A percentile compares a stretch with the other conserved stretches of the same genome.
phyloP scores from a whole-genome alignment of 129 eudicot species.

The Sambucus nigra region DNA sequence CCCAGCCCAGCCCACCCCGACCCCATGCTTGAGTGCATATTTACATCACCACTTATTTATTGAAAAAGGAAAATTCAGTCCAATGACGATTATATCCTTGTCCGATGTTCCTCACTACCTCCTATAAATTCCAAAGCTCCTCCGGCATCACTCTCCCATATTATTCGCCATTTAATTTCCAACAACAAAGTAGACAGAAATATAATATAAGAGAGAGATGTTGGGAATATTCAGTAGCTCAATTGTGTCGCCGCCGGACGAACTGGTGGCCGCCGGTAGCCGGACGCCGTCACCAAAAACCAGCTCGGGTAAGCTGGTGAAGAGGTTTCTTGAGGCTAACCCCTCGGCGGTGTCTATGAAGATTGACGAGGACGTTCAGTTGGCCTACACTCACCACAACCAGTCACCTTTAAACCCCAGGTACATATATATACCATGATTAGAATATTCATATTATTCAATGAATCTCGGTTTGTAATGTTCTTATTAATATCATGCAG shows the following conservation, averaged over 20 bases:
- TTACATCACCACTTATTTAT: neutral
- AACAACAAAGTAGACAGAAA: neutral
- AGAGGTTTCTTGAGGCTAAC: constrained; percentile 46
- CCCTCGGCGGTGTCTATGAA: constrained; percentile 63
- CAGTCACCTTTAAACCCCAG: constrained; percentile 73
- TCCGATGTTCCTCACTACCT: neutral
- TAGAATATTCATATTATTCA: neutral
- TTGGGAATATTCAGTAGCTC: constrained; percentile 78
- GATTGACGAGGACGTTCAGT: constrained; percentile 68
- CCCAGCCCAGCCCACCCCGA: neutral
- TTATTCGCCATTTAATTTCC: constrained; percentile 14
- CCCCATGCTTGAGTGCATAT: constrained; percentile 1
- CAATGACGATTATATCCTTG: constrained; percentile 40
- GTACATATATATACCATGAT: constrained; percentile 21
- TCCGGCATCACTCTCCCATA: constrained; percentile 32
- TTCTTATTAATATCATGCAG: neutral
- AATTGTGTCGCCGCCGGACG: constrained; percentile 88
- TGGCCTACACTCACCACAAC: constrained; percentile 70
- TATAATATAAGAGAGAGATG: constrained; percentile 21
- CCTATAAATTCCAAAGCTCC: constrained; percentile 28
- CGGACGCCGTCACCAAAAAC: constrained; percentile 95
- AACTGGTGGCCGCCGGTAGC: constrained; percentile 95
- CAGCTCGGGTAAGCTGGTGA: constrained; percentile 53
- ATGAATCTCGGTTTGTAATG: neutral
- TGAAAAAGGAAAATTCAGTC: neutral